Evolutionary conservation across 305 asterid genomes (phyloP).

Genomic region (Fraxinus velutina): DNA sequence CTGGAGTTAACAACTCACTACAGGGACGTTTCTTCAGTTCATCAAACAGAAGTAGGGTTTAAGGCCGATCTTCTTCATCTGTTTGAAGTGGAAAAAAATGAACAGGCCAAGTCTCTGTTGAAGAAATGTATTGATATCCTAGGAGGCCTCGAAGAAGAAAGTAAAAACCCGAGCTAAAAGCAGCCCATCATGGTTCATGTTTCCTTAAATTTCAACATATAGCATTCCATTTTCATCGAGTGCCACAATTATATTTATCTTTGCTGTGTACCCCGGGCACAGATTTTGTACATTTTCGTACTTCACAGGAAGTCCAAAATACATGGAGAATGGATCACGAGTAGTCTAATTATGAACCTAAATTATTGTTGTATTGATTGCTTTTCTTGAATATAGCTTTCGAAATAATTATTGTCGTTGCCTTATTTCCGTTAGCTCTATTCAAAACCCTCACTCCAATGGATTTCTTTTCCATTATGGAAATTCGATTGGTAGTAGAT

Average conservation of each 20-base stretch:
- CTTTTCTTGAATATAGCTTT: neutral
- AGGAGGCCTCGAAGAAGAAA: constrained; percentile 32
- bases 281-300: neutral
- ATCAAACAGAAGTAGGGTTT: constrained; percentile 42
- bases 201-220: neutral
- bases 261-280: neutral
- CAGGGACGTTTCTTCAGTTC: constrained; percentile 30
- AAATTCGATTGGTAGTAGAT: neutral
- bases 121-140: constrained; percentile 64
- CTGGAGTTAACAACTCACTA: constrained; percentile 52
- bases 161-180: constrained; percentile 21
- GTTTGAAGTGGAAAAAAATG: constrained; percentile 62
- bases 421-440: neutral
- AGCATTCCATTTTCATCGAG: neutral
- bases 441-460: neutral
- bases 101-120: constrained; percentile 72
- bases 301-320: neutral
- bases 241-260: neutral
- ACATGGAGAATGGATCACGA: neutral
- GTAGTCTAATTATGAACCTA: neutral
- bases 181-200: neutral
- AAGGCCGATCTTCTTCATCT: constrained; percentile 59
- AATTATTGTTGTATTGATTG: neutral
- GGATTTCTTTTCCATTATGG: neutral
- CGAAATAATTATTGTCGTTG: neutral